Conservation (phyloP, 2,329 filamentous ascomycete species). For the Lojkania enalia region DNA sequence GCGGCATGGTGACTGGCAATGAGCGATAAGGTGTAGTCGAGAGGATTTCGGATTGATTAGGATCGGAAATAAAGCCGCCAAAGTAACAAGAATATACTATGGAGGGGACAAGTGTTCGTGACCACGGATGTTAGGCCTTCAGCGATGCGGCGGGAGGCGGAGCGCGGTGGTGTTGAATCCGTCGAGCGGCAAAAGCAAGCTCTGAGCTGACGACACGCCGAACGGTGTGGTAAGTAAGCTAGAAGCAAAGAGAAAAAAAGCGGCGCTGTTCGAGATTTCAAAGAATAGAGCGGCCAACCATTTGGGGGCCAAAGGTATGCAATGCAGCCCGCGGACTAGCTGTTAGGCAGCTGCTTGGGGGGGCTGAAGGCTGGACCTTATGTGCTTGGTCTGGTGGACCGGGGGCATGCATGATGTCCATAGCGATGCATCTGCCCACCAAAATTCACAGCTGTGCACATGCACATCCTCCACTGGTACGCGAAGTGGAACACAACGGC, state of each 20-base stretch:
- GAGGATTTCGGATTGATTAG: neutral
- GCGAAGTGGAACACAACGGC: conserved; percentile 5
- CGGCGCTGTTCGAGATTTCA: conserved; percentile 18
- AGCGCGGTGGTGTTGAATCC: conserved; percentile 16
- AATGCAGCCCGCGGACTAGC: conserved; percentile 9
- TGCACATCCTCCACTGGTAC: conserved; percentile 4
- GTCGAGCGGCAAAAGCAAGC: conserved; percentile 15
- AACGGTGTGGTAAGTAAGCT: conserved; percentile 15
- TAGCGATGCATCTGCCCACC: conserved; percentile 7
- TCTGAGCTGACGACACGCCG: conserved; percentile 18
- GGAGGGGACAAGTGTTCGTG: neutral
- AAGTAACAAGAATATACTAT: conserved; percentile 14
- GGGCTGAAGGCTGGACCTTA: conserved; percentile 20
- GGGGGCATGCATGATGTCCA: conserved; percentile 8
- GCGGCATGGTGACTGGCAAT: conserved; percentile 24
- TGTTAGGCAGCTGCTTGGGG: conserved; percentile 24
- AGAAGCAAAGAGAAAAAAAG: conserved; percentile 18
- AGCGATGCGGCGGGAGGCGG: conserved; percentile 14
- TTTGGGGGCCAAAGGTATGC: conserved; percentile 21
- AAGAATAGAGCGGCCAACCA: conserved; percentile 17
- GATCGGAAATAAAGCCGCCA: conserved; percentile 3
- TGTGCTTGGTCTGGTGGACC: conserved; percentile 18
- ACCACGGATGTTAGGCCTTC: neutral
- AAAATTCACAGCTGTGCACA: conserved; percentile 8
- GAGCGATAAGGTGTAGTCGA: conserved; percentile 1